Conservation (phyloP, 1,139 yeast species). For the Saccharomyces uvarum region DNA sequence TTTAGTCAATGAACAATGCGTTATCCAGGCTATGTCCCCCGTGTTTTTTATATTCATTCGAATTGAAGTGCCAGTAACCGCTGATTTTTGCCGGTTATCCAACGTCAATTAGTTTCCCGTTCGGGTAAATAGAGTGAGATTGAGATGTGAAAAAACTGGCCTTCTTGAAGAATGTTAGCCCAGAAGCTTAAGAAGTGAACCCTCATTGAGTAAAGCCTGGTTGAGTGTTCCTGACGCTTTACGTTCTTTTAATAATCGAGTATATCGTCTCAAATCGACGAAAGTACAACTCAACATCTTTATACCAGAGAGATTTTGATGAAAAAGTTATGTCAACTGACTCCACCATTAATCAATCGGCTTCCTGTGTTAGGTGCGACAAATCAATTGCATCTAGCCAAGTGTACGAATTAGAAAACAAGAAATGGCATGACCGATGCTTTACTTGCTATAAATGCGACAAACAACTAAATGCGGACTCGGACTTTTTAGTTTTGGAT, state of each 20-base stretch:
- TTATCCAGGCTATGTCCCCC: background rate
- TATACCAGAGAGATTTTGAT: constrained; percentile 1
- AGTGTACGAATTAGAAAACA: constrained; percentile 76
- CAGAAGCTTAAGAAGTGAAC: background rate
- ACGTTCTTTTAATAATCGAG: background rate
- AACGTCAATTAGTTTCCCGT: constrained; percentile 4
- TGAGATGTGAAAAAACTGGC: background rate
- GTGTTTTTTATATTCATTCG: background rate
- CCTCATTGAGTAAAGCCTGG: background rate
- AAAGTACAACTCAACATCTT: background rate
- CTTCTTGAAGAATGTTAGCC: background rate
- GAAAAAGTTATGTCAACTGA: background rate
- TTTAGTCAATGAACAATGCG: background rate
- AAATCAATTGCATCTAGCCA: constrained; percentile 57
- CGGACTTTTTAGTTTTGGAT: constrained; percentile 81
- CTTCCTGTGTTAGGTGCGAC: constrained; percentile 22
- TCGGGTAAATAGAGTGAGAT: constrained; percentile 4
- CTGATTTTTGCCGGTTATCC: background rate
- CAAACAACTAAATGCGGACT: constrained; percentile 67
- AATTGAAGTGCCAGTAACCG: background rate
- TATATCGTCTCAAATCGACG: background rate
- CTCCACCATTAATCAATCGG: constrained; percentile 5
- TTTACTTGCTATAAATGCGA: constrained; percentile 81
- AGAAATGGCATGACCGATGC: constrained; percentile 89
- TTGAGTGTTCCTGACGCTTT: background rate